Percentiles rank a stretch among this genome's conserved stretches.
These are phyloP conservation scores for Capronia epimyces DNA, from an alignment of 2,329 filamentous ascomycete species.

Conservation along the genomic window DNA sequence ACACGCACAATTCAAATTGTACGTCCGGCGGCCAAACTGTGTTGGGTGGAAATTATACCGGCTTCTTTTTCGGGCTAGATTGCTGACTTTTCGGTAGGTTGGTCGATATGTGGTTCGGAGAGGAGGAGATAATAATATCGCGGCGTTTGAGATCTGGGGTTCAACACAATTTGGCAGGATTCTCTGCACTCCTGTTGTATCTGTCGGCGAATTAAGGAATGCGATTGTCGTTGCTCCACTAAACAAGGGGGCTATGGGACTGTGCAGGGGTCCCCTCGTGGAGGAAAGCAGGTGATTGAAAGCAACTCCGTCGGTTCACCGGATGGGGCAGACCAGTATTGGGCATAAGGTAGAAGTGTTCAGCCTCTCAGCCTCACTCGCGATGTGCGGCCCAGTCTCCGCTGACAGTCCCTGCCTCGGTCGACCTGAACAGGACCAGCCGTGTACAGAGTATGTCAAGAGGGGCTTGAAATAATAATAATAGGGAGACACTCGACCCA, in stretches of 20 bases:
- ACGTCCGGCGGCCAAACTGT: neutral
- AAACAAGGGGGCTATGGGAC: neutral
- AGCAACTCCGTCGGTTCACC: constrained; percentile 8
- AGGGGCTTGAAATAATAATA: neutral
- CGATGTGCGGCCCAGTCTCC: neutral
- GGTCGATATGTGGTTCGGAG: constrained; percentile 7
- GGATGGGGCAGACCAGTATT: neutral
- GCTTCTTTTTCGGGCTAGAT: constrained; percentile 9
- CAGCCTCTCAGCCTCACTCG: constrained; percentile 1
- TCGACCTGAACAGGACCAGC: neutral
- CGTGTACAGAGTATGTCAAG: too few relatives aligned
- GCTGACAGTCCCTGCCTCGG: constrained; percentile 11
- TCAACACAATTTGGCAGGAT: constrained; percentile 15
- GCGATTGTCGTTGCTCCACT: constrained; percentile 1
- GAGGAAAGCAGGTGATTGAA: neutral
- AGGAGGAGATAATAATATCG: constrained; percentile 2
- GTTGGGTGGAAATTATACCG: neutral
- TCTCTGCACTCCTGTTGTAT: constrained; percentile 1
- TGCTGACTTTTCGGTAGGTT: neutral
- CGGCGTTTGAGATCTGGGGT: neutral
- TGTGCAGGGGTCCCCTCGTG: neutral
- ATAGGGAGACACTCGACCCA: neutral
- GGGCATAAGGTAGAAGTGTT: neutral
- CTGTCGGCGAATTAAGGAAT: constrained; percentile 23
- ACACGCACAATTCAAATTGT: too few relatives aligned